Evolutionary conservation across 306 rosid genomes (phyloP), one percentile per base, ranked within the genome.

Genomic region (Quercus mongolica): DNA sequence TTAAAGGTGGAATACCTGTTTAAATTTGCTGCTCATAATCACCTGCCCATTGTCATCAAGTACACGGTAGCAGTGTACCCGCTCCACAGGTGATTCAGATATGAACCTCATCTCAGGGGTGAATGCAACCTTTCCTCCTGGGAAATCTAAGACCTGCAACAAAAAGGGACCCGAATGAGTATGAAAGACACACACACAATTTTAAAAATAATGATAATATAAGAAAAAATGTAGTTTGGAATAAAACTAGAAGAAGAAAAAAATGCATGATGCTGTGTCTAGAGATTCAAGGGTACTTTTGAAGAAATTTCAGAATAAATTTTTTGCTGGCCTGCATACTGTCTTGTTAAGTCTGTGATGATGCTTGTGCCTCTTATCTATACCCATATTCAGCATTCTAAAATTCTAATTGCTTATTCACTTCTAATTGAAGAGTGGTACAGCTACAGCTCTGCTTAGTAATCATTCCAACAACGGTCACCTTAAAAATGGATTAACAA

Each of bases 41-140:
- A 26, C 82, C 28, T 73, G 77, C 15, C 99, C 99, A 26, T 88
- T 74, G 46, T 92, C 88, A 65, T 92, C 96, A 72, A 92, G 99
- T 79, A 91, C 89, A 62, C 92, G 90, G 78, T 88, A 95, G 85
- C 98, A 92, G 54, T 77, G 87, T 74, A 44, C 71, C 78, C 97
- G 83, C 79, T 80, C 89, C 79, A 55, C 75, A 59, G 77, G 35
- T 6, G 90, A 77, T 83, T 87, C 97, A 18, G 93, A 80, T 76
- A 92, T 78, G 84, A 89, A 89, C 59, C 79, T 81, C 85, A 89
- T 35, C 62, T 89, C 86, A 76, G 92, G 83, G 70, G 90, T 82
- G 75, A 90, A 90, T 13, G 67, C 84, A 25, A 91, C 86, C 78
- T 82, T 76, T 79, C 98, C 98, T 70, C 97, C 97, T 0, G 97